These are phyloP conservation scores for Porogramme epimiltina DNA, from an alignment of 1,284 basidiomycete genomes.

Conservation along the genomic window DNA sequence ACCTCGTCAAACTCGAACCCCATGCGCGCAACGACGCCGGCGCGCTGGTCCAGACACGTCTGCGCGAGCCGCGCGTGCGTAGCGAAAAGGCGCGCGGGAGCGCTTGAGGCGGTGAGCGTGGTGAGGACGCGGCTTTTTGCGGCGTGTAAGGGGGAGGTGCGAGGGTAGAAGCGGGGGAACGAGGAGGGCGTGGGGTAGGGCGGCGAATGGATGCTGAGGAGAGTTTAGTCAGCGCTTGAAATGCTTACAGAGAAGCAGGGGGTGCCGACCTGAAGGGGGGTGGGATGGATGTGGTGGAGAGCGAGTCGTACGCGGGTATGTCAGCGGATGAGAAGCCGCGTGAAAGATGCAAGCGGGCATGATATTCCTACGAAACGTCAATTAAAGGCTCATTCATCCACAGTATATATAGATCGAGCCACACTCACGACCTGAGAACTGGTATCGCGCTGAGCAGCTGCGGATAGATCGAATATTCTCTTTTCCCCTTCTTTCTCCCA, in stretches of 20 bases:
- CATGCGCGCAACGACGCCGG: conserved; percentile 30
- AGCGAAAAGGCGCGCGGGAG: conserved; percentile 26
- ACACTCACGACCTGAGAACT: not conserved
- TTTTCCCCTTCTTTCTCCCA: conserved; percentile 30
- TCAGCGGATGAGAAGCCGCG: conserved; percentile 51
- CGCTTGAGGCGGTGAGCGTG: conserved; percentile 26
- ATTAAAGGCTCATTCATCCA: too few species aligned
- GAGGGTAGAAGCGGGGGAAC: conserved; percentile 29
- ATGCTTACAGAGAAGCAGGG: too few species aligned
- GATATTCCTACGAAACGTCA: conserved; percentile 7
- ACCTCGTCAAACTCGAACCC: conserved; percentile 36
- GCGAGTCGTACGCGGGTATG: conserved; percentile 40
- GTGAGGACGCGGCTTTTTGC: conserved; percentile 23
- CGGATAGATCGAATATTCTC: conserved; percentile 49
- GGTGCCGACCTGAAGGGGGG: conserved; percentile 19
- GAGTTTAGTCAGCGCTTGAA: not conserved
- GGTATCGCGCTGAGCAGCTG: conserved; percentile 14
- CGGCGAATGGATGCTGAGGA: conserved; percentile 29
- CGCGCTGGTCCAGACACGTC: conserved; percentile 27
- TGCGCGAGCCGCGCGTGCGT: conserved; percentile 31
- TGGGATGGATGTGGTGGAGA: conserved; percentile 25
- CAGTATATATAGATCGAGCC: too few species aligned
- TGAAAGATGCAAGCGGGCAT: conserved; percentile 51
- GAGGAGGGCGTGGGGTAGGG: conserved; percentile 32
- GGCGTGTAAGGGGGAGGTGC: conserved; percentile 8